Percentiles rank a stretch among this genome's conserved stretches.
Evolutionary conservation across 345 rosid species (phyloP).

Genomic region (Firmiana major): DNA sequence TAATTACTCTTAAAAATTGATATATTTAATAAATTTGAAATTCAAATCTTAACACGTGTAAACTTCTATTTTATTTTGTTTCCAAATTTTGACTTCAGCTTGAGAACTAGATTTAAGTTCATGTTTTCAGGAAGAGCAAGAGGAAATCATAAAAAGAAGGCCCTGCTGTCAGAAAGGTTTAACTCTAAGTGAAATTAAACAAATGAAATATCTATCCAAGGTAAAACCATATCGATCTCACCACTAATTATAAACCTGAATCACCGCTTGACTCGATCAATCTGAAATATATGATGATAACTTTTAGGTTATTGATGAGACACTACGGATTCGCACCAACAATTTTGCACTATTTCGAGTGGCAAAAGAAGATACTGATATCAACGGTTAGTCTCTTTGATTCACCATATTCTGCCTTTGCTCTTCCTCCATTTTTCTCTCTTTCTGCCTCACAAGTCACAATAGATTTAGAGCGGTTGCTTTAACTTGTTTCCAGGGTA

Average conservation of each 20-base stretch:
- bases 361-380: slow-evolving; percentile 26
- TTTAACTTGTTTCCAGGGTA: background rate
- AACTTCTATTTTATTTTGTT: too few species aligned
- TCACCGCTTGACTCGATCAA: too few species aligned
- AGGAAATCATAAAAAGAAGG: slow-evolving; percentile 23
- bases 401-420: too few species aligned
- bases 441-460: too few species aligned
- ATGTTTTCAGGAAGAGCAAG: slow-evolving; percentile 30
- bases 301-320: background rate
- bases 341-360: slow-evolving; percentile 29
- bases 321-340: slow-evolving; percentile 17
- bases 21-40: too few species aligned
- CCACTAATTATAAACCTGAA: too few species aligned
- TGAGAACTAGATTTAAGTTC: background rate
- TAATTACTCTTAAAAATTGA: too few species aligned
- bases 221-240: background rate
- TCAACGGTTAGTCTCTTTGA: slow-evolving; percentile 27
- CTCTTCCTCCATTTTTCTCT: too few species aligned
- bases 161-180: slow-evolving; percentile 21
- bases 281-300: too few species aligned
- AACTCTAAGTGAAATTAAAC: slow-evolving; percentile 20
- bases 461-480: too few species aligned
- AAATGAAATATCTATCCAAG: slow-evolving; percentile 23
- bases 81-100: too few species aligned
- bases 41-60: too few species aligned